Evolutionary conservation across 345 rosid genomes (phyloP).

Genomic region (Syzygium aqueum): DNA sequence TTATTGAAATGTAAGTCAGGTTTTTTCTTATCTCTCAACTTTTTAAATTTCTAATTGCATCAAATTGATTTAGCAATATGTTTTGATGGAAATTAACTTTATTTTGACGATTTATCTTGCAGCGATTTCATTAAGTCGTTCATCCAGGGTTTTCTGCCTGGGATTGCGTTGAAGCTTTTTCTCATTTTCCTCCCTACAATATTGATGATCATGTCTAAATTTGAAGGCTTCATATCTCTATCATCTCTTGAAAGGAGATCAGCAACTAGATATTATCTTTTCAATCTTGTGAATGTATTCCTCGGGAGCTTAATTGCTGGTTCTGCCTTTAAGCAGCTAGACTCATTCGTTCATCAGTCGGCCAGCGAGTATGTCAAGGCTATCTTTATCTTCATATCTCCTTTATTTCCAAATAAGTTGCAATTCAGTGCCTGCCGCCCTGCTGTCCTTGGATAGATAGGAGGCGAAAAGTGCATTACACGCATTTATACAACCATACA

Average conservation of each 20-base stretch:
- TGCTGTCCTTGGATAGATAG: not conserved
- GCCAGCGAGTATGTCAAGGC: slow-evolving; percentile 47
- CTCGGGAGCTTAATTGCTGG: slow-evolving; percentile 65
- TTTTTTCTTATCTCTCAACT: not conserved
- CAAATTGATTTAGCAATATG: not conserved
- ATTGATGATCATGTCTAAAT: slow-evolving; percentile 92
- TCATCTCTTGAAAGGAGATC: slow-evolving; percentile 84
- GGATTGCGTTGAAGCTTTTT: slow-evolving; percentile 84
- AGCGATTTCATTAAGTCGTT: slow-evolving; percentile 59
- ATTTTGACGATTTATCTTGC: not conserved
- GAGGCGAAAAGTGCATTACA: not conserved
- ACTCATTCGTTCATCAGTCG: slow-evolving; percentile 51
- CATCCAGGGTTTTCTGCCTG: slow-evolving; percentile 81
- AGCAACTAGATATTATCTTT: slow-evolving; percentile 79
- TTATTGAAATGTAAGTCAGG: slow-evolving; percentile 59
- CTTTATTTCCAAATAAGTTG: not conserved
- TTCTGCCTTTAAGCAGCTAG: slow-evolving; percentile 75
- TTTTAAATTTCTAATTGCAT: not conserved
- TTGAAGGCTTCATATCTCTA: slow-evolving; percentile 75
- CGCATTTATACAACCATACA: not conserved
- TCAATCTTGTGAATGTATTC: slow-evolving; percentile 76
- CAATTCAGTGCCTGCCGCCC: not conserved
- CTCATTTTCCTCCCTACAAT: slow-evolving; percentile 90
- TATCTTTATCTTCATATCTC: not conserved
- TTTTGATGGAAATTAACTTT: not conserved